Conservation (phyloP, 345 rosid genomes). For the Citrus glauca region DNA sequence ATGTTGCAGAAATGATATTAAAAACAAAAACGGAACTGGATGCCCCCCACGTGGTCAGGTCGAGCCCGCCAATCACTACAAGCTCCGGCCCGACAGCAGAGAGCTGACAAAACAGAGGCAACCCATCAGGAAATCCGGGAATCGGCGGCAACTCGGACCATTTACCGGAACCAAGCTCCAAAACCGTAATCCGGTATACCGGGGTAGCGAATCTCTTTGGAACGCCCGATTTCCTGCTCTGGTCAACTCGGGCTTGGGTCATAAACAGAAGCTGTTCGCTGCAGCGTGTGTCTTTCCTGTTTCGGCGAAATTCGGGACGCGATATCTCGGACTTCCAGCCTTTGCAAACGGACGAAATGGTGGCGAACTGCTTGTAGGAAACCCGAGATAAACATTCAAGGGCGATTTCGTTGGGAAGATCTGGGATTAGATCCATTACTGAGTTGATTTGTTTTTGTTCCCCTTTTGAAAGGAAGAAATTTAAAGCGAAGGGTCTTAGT, state of each 20-base stretch:
- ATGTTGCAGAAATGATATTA: conserved; percentile 42
- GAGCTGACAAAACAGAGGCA: conserved; percentile 66
- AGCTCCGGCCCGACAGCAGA: conserved; percentile 56
- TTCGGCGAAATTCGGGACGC: conserved; percentile 27
- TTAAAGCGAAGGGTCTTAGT: neutral
- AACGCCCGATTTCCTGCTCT: conserved; percentile 6
- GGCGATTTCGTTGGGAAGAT: conserved; percentile 42
- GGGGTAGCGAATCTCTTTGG: conserved; percentile 28
- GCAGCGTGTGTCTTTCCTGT: conserved; percentile 25
- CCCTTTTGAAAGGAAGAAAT: neutral
- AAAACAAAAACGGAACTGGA: conserved; percentile 47
- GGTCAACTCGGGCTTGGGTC: conserved; percentile 50
- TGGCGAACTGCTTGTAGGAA: conserved; percentile 16
- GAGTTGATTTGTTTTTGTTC: too few species aligned
- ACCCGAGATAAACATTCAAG: conserved; percentile 38
- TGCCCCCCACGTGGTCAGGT: conserved; percentile 59
- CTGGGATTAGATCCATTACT: conserved; percentile 36
- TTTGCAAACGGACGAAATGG: conserved; percentile 31
- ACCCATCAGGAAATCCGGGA: conserved; percentile 39
- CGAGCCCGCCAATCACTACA: conserved; percentile 77
- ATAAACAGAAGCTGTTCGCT: conserved; percentile 50
- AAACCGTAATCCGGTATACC: conserved; percentile 33
- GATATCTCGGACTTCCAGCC: conserved; percentile 35
- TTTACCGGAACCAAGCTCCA: conserved; percentile 50
- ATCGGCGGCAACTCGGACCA: conserved; percentile 58